These are phyloP conservation scores for Xylariaceae sp. DNA, from an alignment of 2,329 filamentous ascomycete species.

Conservation along the genomic window DNA sequence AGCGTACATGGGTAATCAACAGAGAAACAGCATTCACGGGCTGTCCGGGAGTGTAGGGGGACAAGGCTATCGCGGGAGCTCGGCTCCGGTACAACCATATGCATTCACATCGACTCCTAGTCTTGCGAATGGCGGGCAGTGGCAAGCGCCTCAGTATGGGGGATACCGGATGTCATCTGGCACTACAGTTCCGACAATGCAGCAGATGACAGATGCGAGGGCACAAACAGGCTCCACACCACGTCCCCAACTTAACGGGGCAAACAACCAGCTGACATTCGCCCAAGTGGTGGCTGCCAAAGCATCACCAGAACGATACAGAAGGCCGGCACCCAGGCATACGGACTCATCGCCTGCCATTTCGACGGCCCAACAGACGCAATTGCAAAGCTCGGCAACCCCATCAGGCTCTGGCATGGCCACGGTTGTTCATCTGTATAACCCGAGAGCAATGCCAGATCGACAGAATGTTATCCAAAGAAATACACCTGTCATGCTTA, in stretches of 20 bases:
- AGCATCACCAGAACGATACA: slow-evolving; percentile 77
- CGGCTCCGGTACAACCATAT: slow-evolving; percentile 67
- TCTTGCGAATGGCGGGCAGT: slow-evolving; percentile 50
- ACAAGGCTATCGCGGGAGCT: slow-evolving; percentile 50
- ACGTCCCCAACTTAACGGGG: slow-evolving; percentile 39
- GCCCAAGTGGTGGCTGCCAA: slow-evolving; percentile 58
- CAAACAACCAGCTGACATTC: slow-evolving; percentile 46
- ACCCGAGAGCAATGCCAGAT: slow-evolving; percentile 36
- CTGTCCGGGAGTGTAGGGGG: slow-evolving; percentile 40
- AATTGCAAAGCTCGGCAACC: slow-evolving; percentile 33
- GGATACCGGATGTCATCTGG: slow-evolving; percentile 45
- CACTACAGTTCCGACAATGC: slow-evolving; percentile 37
- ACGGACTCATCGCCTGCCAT: slow-evolving; percentile 39
- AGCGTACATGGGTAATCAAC: slow-evolving; percentile 45
- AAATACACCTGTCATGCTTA: slow-evolving; percentile 31
- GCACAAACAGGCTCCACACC: slow-evolving; percentile 35
- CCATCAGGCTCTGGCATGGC: slow-evolving; percentile 52
- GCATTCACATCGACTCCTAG: slow-evolving; percentile 70
- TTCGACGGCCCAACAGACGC: slow-evolving; percentile 21
- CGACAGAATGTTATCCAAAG: slow-evolving; percentile 28
- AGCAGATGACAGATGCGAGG: slow-evolving; percentile 35
- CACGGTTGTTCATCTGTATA: slow-evolving; percentile 52
- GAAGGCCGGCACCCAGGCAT: slow-evolving; percentile 58
- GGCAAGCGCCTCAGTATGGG: slow-evolving; percentile 40
- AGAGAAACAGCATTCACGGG: slow-evolving; percentile 48